These are phyloP conservation scores for Magnaporthiopsis poae DNA, from an alignment of 2,329 filamentous ascomycete genomes.

Conservation along the genomic window DNA sequence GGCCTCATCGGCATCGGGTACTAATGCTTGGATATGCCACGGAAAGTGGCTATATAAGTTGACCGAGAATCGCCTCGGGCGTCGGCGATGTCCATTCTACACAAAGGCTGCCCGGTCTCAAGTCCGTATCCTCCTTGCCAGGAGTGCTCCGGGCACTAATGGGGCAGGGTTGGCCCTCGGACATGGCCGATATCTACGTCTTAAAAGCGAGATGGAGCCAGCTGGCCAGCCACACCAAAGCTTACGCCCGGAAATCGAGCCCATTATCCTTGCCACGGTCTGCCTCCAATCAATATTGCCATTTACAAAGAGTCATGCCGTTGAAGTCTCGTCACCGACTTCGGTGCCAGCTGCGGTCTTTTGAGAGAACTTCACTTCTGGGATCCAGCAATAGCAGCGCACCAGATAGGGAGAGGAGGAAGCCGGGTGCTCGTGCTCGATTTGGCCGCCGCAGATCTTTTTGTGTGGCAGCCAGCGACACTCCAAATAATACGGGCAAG, in stretches of 20 bases:
- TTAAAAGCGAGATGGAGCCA: neutral
- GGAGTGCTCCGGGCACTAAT: neutral
- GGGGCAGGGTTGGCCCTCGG: no score
- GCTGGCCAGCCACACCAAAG: neutral
- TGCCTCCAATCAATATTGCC: neutral
- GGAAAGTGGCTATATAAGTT: neutral
- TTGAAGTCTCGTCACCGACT: neutral
- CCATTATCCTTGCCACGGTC: neutral
- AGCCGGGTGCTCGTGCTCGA: no score
- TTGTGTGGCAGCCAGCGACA: no score
- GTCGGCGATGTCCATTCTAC: neutral
- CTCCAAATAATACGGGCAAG: no score
- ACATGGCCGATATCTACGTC: no score
- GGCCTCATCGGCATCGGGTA: neutral
- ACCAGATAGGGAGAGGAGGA: neutral
- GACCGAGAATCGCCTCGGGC: neutral
- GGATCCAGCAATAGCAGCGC: neutral
- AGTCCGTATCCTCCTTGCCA: neutral
- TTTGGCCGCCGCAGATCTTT: no score
- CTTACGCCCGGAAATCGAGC: neutral
- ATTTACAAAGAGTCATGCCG: neutral
- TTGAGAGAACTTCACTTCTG: neutral
- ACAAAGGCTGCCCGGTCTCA: neutral
- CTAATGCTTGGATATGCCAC: neutral
- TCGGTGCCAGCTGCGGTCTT: neutral